A percentile compares a stretch with the other conserved stretches of the same genome.
phyloP scores from a whole-genome alignment of 1,139 yeast species.

The Komagataea norvegica region DNA sequence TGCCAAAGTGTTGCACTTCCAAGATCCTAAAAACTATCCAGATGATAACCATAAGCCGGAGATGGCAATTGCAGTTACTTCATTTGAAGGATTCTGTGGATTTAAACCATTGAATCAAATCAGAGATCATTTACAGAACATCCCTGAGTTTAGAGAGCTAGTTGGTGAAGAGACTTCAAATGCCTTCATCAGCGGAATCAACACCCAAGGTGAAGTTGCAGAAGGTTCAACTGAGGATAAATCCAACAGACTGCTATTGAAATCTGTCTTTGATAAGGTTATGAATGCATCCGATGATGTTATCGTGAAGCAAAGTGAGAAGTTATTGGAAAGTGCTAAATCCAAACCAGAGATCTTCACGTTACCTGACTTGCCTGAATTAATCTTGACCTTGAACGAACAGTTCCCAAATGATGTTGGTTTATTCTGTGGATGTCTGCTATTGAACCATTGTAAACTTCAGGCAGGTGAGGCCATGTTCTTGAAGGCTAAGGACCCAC shows the following conservation, averaged over 20 bases:
- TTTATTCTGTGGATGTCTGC: slow-evolving; percentile 87
- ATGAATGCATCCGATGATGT: slow-evolving; percentile 67
- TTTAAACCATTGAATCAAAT: slow-evolving; percentile 86
- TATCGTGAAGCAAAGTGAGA: slow-evolving; percentile 51
- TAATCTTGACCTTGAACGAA: slow-evolving; percentile 68
- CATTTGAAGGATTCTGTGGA: slow-evolving; percentile 96
- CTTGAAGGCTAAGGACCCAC: slow-evolving; percentile 95
- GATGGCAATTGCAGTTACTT: slow-evolving; percentile 96
- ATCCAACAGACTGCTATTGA: slow-evolving; percentile 60
- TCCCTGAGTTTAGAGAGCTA: slow-evolving; percentile 71
- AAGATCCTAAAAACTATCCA: slow-evolving; percentile 92
- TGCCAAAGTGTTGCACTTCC: slow-evolving; percentile 68
- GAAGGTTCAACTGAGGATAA: slow-evolving; percentile 41
- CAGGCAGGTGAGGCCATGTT: slow-evolving; percentile 96
- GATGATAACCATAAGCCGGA: slow-evolving; percentile 99
- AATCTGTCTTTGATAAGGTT: slow-evolving; percentile 68
- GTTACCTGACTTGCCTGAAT: slow-evolving; percentile 53
- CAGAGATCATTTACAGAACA: slow-evolving; percentile 55
- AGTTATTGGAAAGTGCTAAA: slow-evolving; percentile 59
- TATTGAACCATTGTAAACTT: slow-evolving; percentile 81
- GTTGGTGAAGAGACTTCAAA: slow-evolving; percentile 58
- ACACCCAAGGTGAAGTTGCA: slow-evolving; percentile 35
- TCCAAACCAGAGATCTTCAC: slow-evolving; percentile 42
- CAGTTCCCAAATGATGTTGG: slow-evolving; percentile 96
- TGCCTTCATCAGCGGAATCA: slow-evolving; percentile 48